These are phyloP conservation scores for Pistacia integerrima DNA, from an alignment of 345 rosid genomes.

Conservation along the genomic window DNA sequence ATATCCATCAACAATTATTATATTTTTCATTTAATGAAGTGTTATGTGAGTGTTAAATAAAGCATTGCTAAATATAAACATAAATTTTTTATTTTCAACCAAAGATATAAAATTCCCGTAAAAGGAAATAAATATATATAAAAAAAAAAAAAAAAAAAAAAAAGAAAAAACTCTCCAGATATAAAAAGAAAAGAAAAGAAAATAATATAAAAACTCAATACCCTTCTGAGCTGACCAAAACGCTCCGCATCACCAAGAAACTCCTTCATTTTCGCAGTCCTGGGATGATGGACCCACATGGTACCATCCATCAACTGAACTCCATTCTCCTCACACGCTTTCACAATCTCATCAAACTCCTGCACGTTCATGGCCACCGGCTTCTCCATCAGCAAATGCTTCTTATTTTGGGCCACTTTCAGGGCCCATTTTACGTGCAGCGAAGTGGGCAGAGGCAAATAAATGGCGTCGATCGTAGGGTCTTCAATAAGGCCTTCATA, in stretches of 20 bases:
- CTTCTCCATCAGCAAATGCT: slow-evolving; percentile 79
- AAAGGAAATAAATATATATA: neutral
- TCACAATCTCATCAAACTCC: slow-evolving; percentile 62
- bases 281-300: slow-evolving; percentile 84
- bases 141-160: neutral
- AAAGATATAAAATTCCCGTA: neutral
- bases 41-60: neutral
- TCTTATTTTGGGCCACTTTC: slow-evolving; percentile 63
- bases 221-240: slow-evolving; percentile 64
- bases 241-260: slow-evolving; percentile 46
- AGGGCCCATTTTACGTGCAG: slow-evolving; percentile 75
- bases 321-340: slow-evolving; percentile 63
- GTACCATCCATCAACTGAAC: slow-evolving; percentile 91
- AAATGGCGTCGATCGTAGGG: slow-evolving; percentile 72
- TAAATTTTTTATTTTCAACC: neutral
- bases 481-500: slow-evolving; percentile 76
- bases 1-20: no score
- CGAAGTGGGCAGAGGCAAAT: slow-evolving; percentile 73
- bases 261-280: slow-evolving; percentile 54
- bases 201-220: slow-evolving; percentile 13
- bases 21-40: no score
- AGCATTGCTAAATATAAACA: no score
- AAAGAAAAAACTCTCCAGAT: neutral
- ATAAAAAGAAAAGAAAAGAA: neutral
- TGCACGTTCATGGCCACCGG: slow-evolving; percentile 60